Evolutionary conservation across 2,329 filamentous ascomycete species (phyloP).

Genomic region (Phoma sp.): DNA sequence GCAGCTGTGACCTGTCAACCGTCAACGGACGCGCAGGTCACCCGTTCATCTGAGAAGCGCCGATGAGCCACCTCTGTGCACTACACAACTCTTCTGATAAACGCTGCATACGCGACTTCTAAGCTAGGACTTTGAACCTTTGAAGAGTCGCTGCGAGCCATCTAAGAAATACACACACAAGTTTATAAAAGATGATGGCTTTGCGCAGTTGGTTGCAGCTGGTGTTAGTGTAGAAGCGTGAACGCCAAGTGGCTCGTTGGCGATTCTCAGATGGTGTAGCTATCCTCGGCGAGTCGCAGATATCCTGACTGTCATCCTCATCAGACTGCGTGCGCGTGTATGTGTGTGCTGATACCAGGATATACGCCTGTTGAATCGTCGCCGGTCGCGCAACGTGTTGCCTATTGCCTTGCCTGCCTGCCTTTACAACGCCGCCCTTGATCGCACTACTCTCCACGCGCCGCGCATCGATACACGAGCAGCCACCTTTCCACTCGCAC

Average conservation of each 20-base stretch:
- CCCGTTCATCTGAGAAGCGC: background rate
- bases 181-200: too few species aligned
- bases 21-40: constrained; percentile 3
- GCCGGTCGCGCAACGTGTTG: constrained; percentile 31
- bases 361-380: constrained; percentile 1
- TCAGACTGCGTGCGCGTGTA: constrained; percentile 7
- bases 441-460: background rate
- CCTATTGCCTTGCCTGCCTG: constrained; percentile 6
- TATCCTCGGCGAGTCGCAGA: background rate
- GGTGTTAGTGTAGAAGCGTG: too few species aligned
- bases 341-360: too few species aligned
- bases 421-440: constrained; percentile 12
- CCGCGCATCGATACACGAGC: constrained; percentile 16
- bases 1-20: background rate
- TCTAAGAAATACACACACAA: too few species aligned
- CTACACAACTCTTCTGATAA: too few species aligned
- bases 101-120: too few species aligned
- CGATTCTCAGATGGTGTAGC: background rate
- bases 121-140: too few species aligned
- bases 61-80: too few species aligned
- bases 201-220: too few species aligned
- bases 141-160: too few species aligned
- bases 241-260: too few species aligned
- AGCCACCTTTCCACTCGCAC: constrained; percentile 13
- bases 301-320: background rate